These are phyloP conservation scores for Ceratonia siliqua DNA, from an alignment of 306 rosid genomes.

Conservation along the genomic window DNA sequence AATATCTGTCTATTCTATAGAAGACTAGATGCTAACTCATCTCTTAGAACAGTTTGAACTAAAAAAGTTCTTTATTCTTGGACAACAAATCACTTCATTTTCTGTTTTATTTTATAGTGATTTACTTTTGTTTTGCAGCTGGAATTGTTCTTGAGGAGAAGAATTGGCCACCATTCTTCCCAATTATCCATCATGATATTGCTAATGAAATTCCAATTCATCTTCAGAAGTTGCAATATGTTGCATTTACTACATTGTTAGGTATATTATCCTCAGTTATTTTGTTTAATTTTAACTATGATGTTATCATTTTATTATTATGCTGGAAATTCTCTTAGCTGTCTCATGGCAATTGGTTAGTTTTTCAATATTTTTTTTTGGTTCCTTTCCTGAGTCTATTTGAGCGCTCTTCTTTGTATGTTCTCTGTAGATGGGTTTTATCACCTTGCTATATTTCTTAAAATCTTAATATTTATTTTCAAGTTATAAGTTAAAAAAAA, in stretches of 20 bases:
- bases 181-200: conserved; percentile 93
- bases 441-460: neutral
- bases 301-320: neutral
- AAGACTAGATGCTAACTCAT: neutral
- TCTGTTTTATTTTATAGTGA: conserved; percentile 22
- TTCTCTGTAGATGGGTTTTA: conserved; percentile 6
- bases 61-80: neutral
- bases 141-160: conserved; percentile 89
- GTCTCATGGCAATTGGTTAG: conserved; percentile 3
- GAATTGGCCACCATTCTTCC: conserved; percentile 95
- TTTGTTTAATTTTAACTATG: neutral
- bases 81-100: neutral
- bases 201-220: conserved; percentile 84
- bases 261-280: conserved; percentile 52
- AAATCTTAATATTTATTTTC: neutral
- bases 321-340: neutral
- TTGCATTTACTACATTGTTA: conserved; percentile 82
- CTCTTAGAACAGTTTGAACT: conserved; percentile 9
- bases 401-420: neutral
- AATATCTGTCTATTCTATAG: neutral
- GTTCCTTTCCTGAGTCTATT: conserved; percentile 1
- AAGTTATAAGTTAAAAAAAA: neutral
- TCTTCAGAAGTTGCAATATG: conserved; percentile 78
- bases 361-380: neutral
- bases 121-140: conserved; percentile 64